phyloP scores from a whole-genome alignment of 1,284 basidiomycete species.

The Fomitopsis betulina region DNA sequence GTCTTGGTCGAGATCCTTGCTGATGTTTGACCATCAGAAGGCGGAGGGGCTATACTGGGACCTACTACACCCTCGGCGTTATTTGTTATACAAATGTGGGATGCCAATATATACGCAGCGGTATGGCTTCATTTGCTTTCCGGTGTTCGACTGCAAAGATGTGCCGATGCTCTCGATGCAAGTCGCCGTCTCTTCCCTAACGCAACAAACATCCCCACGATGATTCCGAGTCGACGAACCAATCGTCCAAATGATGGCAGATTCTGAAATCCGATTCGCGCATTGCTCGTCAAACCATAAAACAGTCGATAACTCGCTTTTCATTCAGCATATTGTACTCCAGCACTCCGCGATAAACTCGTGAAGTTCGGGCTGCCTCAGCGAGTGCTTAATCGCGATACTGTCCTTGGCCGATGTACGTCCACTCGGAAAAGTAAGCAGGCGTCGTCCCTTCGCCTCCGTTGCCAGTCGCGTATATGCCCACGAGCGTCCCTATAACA shows the following conservation, averaged over 20 bases:
- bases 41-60: not conserved
- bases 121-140: too few species aligned
- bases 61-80: not conserved
- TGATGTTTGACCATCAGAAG: slow-evolving; percentile 35
- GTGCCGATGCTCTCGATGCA: too few species aligned
- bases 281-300: not conserved
- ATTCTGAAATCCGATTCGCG: not conserved
- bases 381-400: not conserved
- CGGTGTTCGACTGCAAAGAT: too few species aligned
- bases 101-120: too few species aligned
- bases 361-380: not conserved
- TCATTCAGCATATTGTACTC: not conserved
- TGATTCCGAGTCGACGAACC: too few species aligned
- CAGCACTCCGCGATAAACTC: not conserved
- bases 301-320: not conserved
- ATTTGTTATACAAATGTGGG: not conserved
- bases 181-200: too few species aligned
- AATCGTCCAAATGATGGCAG: too few species aligned
- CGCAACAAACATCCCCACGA: too few species aligned
- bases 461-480: not conserved
- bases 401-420: not conserved
- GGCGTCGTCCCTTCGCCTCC: not conserved
- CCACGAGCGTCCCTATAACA: not conserved
- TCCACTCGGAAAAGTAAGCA: not conserved
- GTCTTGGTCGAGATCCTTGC: slow-evolving; percentile 50